Percentiles rank a stretch among this genome's conserved stretches.
Evolutionary conservation across 129 eudicot genomes (phyloP).

Genomic region (Lonicera japonica): DNA sequence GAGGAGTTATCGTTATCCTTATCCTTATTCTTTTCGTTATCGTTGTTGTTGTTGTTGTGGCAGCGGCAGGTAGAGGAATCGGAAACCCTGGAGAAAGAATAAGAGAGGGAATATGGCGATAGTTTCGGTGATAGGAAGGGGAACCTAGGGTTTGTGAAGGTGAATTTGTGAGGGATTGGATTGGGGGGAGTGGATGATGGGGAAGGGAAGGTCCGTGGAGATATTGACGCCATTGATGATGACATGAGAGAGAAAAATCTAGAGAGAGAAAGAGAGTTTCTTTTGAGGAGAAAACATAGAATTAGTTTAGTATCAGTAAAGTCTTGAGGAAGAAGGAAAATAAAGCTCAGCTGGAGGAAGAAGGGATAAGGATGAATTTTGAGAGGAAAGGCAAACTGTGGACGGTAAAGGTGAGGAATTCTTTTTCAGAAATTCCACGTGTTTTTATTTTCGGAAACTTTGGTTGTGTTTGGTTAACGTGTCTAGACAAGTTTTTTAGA

Average conservation of each 20-base stretch:
- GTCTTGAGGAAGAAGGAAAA: background rate
- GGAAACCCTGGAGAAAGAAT: slow-evolving; percentile 25
- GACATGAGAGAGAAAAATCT: slow-evolving; percentile 1
- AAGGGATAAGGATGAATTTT: background rate
- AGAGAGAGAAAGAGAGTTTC: slow-evolving; percentile 4
- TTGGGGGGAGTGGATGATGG: slow-evolving; percentile 33
- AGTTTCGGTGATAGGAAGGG: slow-evolving; percentile 21
- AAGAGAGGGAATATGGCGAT: slow-evolving; percentile 19
- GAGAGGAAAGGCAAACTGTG: background rate
- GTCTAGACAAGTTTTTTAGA: no score
- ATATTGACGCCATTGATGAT: slow-evolving; percentile 53
- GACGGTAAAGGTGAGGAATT: background rate
- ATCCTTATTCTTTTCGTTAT: no score
- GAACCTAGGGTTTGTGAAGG: slow-evolving; percentile 25
- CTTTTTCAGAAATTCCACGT: no score
- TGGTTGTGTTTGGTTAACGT: no score
- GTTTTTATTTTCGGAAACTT: no score
- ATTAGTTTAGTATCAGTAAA: background rate
- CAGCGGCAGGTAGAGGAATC: slow-evolving; percentile 40
- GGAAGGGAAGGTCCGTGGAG: slow-evolving; percentile 43
- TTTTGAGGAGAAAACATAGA: background rate
- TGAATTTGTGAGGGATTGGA: slow-evolving; percentile 25
- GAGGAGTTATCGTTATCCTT: background rate
- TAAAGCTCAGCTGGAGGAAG: background rate
- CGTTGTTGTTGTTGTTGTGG: slow-evolving; percentile 9